A percentile compares a stretch with the other conserved stretches of the same genome.
These are phyloP conservation scores for Linnemannia zychae DNA, from an alignment of 192 early-diverging fungal genomes.

Conservation along the genomic window DNA sequence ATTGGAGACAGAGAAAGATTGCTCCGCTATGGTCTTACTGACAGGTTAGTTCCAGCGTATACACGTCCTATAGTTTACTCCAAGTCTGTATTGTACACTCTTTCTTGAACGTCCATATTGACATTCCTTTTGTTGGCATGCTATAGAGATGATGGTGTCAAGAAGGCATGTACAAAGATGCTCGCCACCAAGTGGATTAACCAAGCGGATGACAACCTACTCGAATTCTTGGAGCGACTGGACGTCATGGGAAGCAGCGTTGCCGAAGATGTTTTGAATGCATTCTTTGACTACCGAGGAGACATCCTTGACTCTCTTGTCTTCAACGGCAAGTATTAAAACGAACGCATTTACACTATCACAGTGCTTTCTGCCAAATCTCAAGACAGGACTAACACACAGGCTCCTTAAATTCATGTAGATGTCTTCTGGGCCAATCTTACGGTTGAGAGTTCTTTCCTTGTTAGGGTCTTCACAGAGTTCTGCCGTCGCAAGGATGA, in stretches of 20 bases:
- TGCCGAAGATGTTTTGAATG: slow-evolving; percentile 72
- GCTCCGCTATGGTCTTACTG: slow-evolving; percentile 82
- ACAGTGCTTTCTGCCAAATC: not conserved
- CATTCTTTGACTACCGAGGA: slow-evolving; percentile 73
- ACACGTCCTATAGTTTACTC: not conserved
- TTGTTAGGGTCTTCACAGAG: slow-evolving; percentile 60
- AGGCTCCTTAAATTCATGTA: slow-evolving; percentile 18
- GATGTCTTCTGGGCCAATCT: slow-evolving; percentile 69
- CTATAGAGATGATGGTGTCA: slow-evolving; percentile 76
- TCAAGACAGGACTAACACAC: not conserved
- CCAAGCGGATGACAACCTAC: slow-evolving; percentile 79
- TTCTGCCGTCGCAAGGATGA: slow-evolving; percentile 65
- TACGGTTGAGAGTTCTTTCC: slow-evolving; percentile 65
- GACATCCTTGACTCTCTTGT: slow-evolving; percentile 74
- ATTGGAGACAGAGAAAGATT: slow-evolving; percentile 79
- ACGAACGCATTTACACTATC: not conserved
- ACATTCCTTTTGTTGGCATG: not conserved
- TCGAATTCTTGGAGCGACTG: slow-evolving; percentile 79
- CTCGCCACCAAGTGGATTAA: slow-evolving; percentile 78
- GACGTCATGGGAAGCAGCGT: slow-evolving; percentile 80
- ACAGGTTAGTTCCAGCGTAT: slow-evolving; percentile 63
- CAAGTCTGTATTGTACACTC: not conserved
- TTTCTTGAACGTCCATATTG: not conserved
- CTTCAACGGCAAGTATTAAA: slow-evolving; percentile 64
- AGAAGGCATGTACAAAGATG: slow-evolving; percentile 79